phyloP scores from a whole-genome alignment of 768 basidiomycete genomes.

The Strobilomyces echinocephalus region DNA sequence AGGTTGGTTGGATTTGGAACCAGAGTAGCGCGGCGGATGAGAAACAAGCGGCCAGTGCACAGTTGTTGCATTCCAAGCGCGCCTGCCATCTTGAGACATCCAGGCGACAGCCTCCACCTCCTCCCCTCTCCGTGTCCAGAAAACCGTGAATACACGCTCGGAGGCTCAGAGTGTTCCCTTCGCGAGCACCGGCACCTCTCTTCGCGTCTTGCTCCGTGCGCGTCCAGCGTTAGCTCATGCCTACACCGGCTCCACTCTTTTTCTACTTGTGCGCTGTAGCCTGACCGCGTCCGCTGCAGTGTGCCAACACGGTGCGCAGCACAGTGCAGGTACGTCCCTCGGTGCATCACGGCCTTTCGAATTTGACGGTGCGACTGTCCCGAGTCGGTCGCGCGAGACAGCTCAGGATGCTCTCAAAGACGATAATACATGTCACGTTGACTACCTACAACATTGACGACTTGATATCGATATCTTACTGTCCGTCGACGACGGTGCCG shows the following conservation, averaged over 20 bases:
- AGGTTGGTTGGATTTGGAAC: conserved; percentile 12
- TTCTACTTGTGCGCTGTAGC: neutral
- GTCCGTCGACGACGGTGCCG: neutral
- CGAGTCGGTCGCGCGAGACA: neutral
- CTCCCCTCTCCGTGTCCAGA: neutral
- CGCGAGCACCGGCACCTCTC: neutral
- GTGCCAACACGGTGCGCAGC: neutral
- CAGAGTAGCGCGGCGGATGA: conserved; percentile 26
- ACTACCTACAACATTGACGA: neutral
- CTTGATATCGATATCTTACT: neutral
- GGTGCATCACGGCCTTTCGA: neutral
- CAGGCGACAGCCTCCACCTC: neutral
- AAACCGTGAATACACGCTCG: neutral
- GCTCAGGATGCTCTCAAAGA: neutral
- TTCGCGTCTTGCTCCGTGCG: neutral
- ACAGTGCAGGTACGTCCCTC: neutral
- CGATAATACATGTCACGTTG: neutral
- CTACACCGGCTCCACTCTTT: neutral
- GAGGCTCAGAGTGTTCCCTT: neutral
- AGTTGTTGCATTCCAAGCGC: conserved; percentile 7
- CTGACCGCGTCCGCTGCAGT: neutral
- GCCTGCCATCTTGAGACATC: conserved; percentile 22
- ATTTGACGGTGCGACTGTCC: neutral
- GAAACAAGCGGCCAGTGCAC: conserved; percentile 17
- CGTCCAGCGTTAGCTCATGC: too few relatives aligned